These are phyloP conservation scores for Raphanus hybrid DNA, from an alignment of 441 rosid genomes.

Conservation along the genomic window DNA sequence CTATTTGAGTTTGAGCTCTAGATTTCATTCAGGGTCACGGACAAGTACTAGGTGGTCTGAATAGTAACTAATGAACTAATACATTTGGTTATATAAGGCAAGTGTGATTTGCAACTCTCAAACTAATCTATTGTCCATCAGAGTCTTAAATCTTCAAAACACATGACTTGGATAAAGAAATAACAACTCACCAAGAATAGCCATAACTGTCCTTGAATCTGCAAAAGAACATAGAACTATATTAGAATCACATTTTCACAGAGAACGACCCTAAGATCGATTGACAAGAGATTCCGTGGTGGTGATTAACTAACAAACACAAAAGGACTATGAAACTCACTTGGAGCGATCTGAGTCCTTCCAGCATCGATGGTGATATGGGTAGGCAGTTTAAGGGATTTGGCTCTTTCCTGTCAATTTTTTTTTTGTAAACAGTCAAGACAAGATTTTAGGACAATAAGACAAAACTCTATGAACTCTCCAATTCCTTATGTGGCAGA, in stretches of 20 bases:
- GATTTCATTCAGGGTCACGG: constrained; percentile 16
- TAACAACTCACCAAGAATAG: constrained; percentile 79
- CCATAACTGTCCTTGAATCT: constrained; percentile 99
- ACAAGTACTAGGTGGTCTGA: not conserved
- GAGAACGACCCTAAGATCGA: not conserved
- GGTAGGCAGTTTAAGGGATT: constrained; percentile 80
- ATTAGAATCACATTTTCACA: constrained; percentile 11
- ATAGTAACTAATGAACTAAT: constrained; percentile 18
- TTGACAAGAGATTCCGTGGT: not conserved
- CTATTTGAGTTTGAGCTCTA: not conserved
- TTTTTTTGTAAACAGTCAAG: constrained; percentile 34
- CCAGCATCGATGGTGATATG: constrained; percentile 98
- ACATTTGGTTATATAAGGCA: not conserved
- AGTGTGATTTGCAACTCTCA: constrained; percentile 7
- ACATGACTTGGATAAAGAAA: constrained; percentile 11
- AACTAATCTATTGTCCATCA: constrained; percentile 3
- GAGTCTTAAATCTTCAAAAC: not conserved
- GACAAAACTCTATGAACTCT: constrained; percentile 13
- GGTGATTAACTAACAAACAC: constrained; percentile 6
- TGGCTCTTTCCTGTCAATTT: constrained; percentile 78
- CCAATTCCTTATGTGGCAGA: constrained; percentile 1
- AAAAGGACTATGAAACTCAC: constrained; percentile 56
- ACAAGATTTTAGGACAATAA: not conserved
- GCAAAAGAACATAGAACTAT: constrained; percentile 38
- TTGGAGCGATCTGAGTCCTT: constrained; percentile 97